Conservation (phyloP, 495 filamentous ascomycete genomes). For the Immersiella caudata region DNA sequence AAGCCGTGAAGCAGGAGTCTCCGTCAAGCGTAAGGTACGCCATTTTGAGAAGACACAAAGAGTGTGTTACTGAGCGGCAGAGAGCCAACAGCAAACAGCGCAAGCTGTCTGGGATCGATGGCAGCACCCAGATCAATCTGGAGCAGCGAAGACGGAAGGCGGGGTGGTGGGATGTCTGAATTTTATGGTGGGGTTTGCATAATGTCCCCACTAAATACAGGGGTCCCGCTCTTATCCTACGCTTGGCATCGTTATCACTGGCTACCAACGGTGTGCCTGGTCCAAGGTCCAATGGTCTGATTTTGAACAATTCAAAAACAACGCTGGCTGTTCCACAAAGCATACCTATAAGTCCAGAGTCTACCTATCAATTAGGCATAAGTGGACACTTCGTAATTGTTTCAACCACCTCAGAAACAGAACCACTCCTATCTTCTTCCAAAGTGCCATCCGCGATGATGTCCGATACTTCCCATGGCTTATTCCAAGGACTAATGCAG, state of each 20-base stretch:
- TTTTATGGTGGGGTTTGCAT: slow-evolving; percentile 21
- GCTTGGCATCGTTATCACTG: background rate
- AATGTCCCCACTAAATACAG: background rate
- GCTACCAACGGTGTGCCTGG: background rate
- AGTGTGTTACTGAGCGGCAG: slow-evolving; percentile 13
- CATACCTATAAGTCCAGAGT: too few relatives aligned
- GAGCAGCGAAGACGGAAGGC: slow-evolving; percentile 21
- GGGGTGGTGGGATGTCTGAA: slow-evolving; percentile 16
- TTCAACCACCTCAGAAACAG: too few relatives aligned
- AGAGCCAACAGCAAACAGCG: slow-evolving; percentile 7
- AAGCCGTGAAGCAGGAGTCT: slow-evolving; percentile 54
- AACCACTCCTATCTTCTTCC: too few relatives aligned
- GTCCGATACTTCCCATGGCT: too few relatives aligned
- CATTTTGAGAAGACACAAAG: slow-evolving; percentile 26
- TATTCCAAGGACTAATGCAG: too few relatives aligned
- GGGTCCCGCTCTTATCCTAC: background rate
- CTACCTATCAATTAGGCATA: too few relatives aligned
- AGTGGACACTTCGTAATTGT: too few relatives aligned
- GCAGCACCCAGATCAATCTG: background rate
- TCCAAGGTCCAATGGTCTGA: background rate
- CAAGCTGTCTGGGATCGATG: background rate
- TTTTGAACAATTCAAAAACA: too few relatives aligned
- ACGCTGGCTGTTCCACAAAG: too few relatives aligned
- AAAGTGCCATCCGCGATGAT: too few relatives aligned
- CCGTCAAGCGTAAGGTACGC: slow-evolving; percentile 44